A percentile compares a stretch with the other conserved stretches of the same genome.
These are phyloP conservation scores for Phytophthora fragariaefolia DNA, from an alignment of 352 stramenopile species.

Conservation along the genomic window DNA sequence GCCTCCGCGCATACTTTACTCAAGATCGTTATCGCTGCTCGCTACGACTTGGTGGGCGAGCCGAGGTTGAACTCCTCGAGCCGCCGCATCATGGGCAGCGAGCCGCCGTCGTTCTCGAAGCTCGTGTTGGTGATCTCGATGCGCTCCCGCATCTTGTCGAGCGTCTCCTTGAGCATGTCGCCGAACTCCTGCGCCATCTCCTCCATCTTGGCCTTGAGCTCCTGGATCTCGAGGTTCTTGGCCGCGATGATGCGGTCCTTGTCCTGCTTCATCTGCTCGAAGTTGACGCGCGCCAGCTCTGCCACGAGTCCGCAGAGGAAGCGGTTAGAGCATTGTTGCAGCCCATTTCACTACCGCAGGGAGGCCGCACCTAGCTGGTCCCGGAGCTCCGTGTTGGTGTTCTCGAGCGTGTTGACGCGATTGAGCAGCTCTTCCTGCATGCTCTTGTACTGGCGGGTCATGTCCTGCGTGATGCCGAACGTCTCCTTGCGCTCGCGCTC, in stretches of 20 bases:
- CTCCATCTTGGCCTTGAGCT: conserved; percentile 94
- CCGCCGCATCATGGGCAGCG: conserved; percentile 78
- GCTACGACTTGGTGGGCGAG: conserved; percentile 49
- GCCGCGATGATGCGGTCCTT: conserved; percentile 91
- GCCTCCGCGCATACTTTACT: neutral
- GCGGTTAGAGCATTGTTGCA: no score
- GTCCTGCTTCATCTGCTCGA: conserved; percentile 91
- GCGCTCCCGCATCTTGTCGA: conserved; percentile 95
- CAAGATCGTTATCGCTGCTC: neutral
- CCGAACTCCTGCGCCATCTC: conserved; percentile 95
- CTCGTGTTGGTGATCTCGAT: conserved; percentile 93
- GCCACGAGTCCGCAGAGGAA: no score
- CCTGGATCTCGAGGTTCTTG: conserved; percentile 92
- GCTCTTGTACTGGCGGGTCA: conserved; percentile 97
- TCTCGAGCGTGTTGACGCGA: conserved; percentile 89
- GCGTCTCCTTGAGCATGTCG: conserved; percentile 95
- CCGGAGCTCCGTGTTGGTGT: conserved; percentile 91
- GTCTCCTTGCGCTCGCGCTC: conserved; percentile 87
- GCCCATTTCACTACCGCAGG: no score
- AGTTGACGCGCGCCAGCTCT: conserved; percentile 87
- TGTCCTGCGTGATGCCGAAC: conserved; percentile 94
- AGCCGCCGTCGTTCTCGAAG: conserved; percentile 84
- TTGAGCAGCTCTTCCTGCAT: conserved; percentile 95
- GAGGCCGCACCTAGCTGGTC: conserved; percentile 84
- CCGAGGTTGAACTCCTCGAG: conserved; percentile 90